A percentile compares a stretch with the other conserved stretches of the same genome.
Conservation (phyloP, 148 eudicot genomes). For the Linanthus parryae region DNA sequence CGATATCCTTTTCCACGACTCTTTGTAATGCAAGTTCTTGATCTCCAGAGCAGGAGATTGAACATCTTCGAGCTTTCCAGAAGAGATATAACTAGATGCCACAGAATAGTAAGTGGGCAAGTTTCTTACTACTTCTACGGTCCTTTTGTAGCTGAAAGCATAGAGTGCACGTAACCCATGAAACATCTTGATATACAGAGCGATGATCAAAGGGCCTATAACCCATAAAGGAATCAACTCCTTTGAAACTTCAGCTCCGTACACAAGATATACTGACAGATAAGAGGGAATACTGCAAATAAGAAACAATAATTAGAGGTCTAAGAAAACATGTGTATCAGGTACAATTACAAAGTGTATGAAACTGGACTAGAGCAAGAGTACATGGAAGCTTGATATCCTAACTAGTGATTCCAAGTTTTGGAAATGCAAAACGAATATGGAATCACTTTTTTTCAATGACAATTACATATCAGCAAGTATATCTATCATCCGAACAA, state of each 20-base stretch:
- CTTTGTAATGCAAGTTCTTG: slow-evolving; percentile 20
- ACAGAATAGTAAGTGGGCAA: slow-evolving; percentile 20
- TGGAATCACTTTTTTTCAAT: too few relatives aligned
- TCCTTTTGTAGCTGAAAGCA: slow-evolving; percentile 26
- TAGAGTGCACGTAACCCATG: slow-evolving; percentile 20
- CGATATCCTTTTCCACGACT: slow-evolving; percentile 13
- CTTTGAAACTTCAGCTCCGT: slow-evolving; percentile 34
- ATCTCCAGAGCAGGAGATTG: too few relatives aligned
- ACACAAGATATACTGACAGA: slow-evolving; percentile 29
- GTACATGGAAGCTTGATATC: too few relatives aligned
- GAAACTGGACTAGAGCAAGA: too few relatives aligned
- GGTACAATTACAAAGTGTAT: too few relatives aligned
- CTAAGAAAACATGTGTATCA: too few relatives aligned
- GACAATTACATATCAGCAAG: too few relatives aligned
- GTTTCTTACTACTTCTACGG: slow-evolving; percentile 19
- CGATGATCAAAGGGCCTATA: slow-evolving; percentile 29
- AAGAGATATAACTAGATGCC: slow-evolving; percentile 12
- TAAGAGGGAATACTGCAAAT: slow-evolving; percentile 37
- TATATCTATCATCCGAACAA: too few relatives aligned
- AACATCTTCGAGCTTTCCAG: slow-evolving; percentile 24
- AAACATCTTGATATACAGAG: slow-evolving; percentile 29
- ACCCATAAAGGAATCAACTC: slow-evolving; percentile 45
- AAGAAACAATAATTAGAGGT: too few relatives aligned
- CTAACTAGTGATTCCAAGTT: too few relatives aligned
- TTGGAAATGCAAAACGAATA: too few relatives aligned